A percentile compares a stretch with the other conserved stretches of the same genome.
Evolutionary conservation across 2,329 filamentous ascomycete species (phyloP).

Genomic region (Aureobasidium sp.): DNA sequence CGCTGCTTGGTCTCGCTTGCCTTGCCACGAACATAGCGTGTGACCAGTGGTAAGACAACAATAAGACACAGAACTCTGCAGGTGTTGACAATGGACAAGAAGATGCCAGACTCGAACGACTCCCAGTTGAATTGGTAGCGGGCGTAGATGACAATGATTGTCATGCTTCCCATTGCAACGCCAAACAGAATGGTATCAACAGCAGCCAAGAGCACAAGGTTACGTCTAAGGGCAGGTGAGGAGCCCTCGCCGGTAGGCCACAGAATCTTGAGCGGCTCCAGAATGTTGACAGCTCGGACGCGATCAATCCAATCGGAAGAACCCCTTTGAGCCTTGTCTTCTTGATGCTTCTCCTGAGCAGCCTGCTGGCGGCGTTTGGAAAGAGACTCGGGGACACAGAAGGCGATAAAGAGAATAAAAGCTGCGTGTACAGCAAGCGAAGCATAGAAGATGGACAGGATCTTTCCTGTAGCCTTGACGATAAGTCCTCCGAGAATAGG

Average conservation of each 20-base stretch:
- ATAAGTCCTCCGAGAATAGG: constrained; percentile 76
- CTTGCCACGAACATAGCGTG: constrained; percentile 64
- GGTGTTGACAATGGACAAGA: constrained; percentile 71
- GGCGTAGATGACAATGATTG: constrained; percentile 78
- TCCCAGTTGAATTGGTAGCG: constrained; percentile 77
- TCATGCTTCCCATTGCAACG: constrained; percentile 70
- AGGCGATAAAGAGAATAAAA: constrained; percentile 65
- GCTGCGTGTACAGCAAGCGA: constrained; percentile 63
- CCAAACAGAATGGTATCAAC: constrained; percentile 80
- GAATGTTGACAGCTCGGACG: constrained; percentile 52
- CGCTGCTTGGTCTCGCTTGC: constrained; percentile 40
- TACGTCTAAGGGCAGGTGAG: constrained; percentile 58
- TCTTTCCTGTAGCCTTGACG: constrained; percentile 65
- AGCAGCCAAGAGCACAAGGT: constrained; percentile 72
- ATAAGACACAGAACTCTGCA: constrained; percentile 71
- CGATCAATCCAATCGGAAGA: constrained; percentile 39
- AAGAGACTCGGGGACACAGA: constrained; percentile 78
- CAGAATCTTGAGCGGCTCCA: constrained; percentile 71
- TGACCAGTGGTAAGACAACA: constrained; percentile 66
- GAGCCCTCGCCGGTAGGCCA: constrained; percentile 63
- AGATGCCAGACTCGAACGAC: constrained; percentile 70
- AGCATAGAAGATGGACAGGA: constrained; percentile 80
- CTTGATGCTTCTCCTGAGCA: constrained; percentile 61
- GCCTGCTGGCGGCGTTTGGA: constrained; percentile 62
- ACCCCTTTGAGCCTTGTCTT: constrained; percentile 29